These are phyloP conservation scores for Tulasnella sp. DNA, from an alignment of 768 basidiomycete species.

Conservation along the genomic window DNA sequence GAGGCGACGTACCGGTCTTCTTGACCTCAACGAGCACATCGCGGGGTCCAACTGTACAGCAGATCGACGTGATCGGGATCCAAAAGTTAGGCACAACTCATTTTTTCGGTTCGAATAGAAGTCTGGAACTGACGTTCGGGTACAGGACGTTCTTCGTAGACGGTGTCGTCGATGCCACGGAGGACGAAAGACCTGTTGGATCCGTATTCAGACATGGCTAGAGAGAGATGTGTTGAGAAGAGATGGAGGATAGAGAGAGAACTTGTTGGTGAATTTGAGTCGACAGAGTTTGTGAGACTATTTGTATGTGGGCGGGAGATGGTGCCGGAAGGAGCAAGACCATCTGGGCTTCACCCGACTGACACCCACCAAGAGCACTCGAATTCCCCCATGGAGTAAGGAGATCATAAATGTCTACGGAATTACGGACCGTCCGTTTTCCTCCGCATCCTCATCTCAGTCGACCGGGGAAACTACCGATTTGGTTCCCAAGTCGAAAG, in stretches of 20 bases:
- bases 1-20: slow-evolving; percentile 59
- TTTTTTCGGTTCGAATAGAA: neutral
- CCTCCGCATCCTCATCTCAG: neutral
- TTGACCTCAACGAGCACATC: slow-evolving; percentile 86
- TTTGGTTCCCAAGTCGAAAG: neutral
- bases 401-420: neutral
- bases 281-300: slow-evolving; percentile 18
- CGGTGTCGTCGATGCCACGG: slow-evolving; percentile 55
- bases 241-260: slow-evolving; percentile 24
- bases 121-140: slow-evolving; percentile 48
- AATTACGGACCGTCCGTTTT: neutral
- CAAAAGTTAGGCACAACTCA: slow-evolving; percentile 5
- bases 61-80: slow-evolving; percentile 16
- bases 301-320: slow-evolving; percentile 10
- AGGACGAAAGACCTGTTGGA: slow-evolving; percentile 71
- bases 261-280: neutral
- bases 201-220: slow-evolving; percentile 15
- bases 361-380: neutral
- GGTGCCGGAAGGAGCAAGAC: neutral
- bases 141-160: slow-evolving; percentile 66
- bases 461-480: neutral
- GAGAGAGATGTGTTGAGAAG: slow-evolving; percentile 41
- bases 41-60: slow-evolving; percentile 47
- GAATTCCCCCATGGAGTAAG: slow-evolving; percentile 10
- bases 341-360: slow-evolving; percentile 7